A percentile compares a stretch with the other conserved stretches of the same genome.
Evolutionary conservation across 371 early-diverging fungal species (phyloP).

Genomic region (Mortierella sp.): DNA sequence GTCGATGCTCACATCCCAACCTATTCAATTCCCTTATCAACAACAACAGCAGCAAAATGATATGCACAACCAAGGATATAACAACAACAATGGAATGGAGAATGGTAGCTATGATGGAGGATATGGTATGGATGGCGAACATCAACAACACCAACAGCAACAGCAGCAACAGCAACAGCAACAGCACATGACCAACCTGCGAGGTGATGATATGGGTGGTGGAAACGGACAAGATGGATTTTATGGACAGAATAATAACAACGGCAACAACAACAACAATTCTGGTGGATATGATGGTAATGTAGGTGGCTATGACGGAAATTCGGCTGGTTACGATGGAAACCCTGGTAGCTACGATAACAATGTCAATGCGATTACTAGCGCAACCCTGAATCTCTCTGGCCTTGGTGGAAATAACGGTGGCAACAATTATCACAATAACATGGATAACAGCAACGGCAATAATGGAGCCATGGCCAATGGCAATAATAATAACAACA

Average conservation of each 20-base stretch:
- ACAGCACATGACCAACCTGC: background rate
- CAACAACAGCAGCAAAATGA: conserved; percentile 25
- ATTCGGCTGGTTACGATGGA: conserved; percentile 10
- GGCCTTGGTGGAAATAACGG: conserved; percentile 18
- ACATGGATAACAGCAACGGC: conserved; percentile 5
- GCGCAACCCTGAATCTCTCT: conserved; percentile 23
- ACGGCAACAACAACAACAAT: background rate
- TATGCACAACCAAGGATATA: conserved; percentile 12
- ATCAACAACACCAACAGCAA: conserved; percentile 13
- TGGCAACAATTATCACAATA: conserved; percentile 10
- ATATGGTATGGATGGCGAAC: conserved; percentile 18
- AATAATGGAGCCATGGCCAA: conserved; percentile 13
- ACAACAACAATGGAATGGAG: conserved; percentile 16
- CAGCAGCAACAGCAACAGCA: conserved; percentile 18
- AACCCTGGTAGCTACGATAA: conserved; percentile 10
- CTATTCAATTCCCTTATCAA: conserved; percentile 13
- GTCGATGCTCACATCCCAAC: conserved; percentile 16
- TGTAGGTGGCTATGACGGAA: background rate
- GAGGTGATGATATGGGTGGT: conserved; percentile 14
- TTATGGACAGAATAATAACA: conserved; percentile 19
- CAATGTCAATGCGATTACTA: conserved; percentile 27
- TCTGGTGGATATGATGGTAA: conserved; percentile 16
- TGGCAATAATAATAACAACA: conserved; percentile 7
- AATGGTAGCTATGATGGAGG: conserved; percentile 33
- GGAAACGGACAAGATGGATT: conserved; percentile 26